Evolutionary conservation across 1,139 yeast species (phyloP).

Genomic region (Arxiozyma slooffiae): DNA sequence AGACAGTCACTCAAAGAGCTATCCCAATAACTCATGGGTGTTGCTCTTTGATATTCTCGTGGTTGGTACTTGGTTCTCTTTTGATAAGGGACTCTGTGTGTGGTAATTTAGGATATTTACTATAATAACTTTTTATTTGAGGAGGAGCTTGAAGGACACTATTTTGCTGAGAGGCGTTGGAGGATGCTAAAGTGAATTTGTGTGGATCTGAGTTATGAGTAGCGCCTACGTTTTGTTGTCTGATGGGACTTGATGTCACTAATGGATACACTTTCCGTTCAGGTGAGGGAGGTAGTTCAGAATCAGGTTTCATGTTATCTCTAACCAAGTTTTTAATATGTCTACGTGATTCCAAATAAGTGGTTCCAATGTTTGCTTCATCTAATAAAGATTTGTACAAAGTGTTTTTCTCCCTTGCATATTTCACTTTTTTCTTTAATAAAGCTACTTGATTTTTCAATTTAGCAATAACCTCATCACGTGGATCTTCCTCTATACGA

Average conservation of each 20-base stretch:
- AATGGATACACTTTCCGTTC: conserved; percentile 26
- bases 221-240: conserved; percentile 12
- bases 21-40: too few species aligned
- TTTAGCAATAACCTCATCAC: neutral
- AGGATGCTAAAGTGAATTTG: neutral
- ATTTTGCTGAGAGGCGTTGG: neutral
- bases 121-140: conserved; percentile 16
- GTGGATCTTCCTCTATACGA: neutral
- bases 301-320: conserved; percentile 22
- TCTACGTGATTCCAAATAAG: conserved; percentile 27
- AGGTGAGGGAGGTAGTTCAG: conserved; percentile 29
- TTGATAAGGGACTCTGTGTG: conserved; percentile 22
- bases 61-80: neutral
- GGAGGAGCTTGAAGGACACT: conserved; percentile 5
- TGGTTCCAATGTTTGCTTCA: conserved; percentile 28
- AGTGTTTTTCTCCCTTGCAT: conserved; percentile 26
- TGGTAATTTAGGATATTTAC: conserved; percentile 28
- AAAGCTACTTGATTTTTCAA: conserved; percentile 48
- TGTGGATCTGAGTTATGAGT: neutral
- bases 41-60: conserved; percentile 6
- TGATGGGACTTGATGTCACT: conserved; percentile 30
- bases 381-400: conserved; percentile 25
- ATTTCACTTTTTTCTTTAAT: conserved; percentile 53
- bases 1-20: too few species aligned
- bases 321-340: conserved; percentile 26